A percentile compares a stretch with the other conserved stretches of the same genome.
Conservation (phyloP, 2,329 filamentous ascomycete species). For the Hymenotorrendiella dingleyae region DNA sequence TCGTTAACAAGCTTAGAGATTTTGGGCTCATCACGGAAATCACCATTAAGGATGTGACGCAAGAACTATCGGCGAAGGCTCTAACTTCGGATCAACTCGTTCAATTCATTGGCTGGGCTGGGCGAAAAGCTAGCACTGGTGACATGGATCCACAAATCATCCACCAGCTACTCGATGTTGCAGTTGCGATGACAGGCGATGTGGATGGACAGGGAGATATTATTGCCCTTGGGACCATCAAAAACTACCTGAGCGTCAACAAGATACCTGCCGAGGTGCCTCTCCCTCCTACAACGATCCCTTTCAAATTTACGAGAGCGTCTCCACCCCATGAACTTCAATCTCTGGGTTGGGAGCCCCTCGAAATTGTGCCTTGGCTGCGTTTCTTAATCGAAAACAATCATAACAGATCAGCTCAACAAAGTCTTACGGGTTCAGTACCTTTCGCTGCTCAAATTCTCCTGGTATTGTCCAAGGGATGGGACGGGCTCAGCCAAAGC, state of each 20-base stretch:
- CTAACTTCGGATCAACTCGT: slow-evolving; percentile 71
- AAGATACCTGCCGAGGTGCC: slow-evolving; percentile 79
- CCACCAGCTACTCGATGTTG: slow-evolving; percentile 68
- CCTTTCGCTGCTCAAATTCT: slow-evolving; percentile 74
- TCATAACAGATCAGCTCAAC: slow-evolving; percentile 51
- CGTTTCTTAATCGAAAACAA: slow-evolving; percentile 68
- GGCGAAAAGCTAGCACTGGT: slow-evolving; percentile 62
- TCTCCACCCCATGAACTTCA: slow-evolving; percentile 65
- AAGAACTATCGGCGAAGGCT: slow-evolving; percentile 76
- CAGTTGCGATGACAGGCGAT: slow-evolving; percentile 63
- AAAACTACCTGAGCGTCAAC: slow-evolving; percentile 66
- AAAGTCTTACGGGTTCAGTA: slow-evolving; percentile 65
- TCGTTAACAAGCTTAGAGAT: slow-evolving; percentile 74
- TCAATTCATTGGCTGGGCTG: slow-evolving; percentile 81
- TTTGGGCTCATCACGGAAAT: slow-evolving; percentile 85
- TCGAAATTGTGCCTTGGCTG: slow-evolving; percentile 83
- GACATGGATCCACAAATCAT: slow-evolving; percentile 67
- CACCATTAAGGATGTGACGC: slow-evolving; percentile 77
- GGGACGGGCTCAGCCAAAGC: slow-evolving; percentile 68
- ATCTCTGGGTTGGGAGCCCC: slow-evolving; percentile 76
- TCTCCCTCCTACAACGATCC: slow-evolving; percentile 74
- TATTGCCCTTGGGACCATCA: slow-evolving; percentile 70
- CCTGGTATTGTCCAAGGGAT: slow-evolving; percentile 77
- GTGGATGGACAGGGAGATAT: slow-evolving; percentile 59
- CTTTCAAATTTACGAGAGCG: slow-evolving; percentile 72